A percentile compares a stretch with the other conserved stretches of the same genome.
Evolutionary conservation across 192 early-diverging fungal genomes (phyloP).

Genomic region (Backusella mclennaniae): DNA sequence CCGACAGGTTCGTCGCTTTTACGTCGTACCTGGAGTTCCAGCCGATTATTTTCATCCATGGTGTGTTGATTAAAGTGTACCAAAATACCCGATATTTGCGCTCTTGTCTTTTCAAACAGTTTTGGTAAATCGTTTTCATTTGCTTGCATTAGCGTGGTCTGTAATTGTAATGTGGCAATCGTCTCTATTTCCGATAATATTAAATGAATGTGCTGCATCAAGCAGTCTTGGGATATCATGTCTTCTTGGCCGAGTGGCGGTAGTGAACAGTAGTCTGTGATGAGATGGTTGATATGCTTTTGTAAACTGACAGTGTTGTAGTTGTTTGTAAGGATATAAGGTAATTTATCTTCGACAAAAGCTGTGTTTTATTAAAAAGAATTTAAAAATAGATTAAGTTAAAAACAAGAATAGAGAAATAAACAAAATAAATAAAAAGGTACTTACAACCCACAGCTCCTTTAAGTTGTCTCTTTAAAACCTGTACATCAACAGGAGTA

Average conservation of each 20-base stretch:
- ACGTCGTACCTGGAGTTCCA: conserved; percentile 1
- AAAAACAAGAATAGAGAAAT: not conserved
- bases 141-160: not conserved
- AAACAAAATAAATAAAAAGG: not conserved
- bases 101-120: conserved; percentile 17
- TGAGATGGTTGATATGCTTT: conserved; percentile 1
- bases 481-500: conserved; percentile 9
- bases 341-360: conserved; percentile 16
- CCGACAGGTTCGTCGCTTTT: not conserved
- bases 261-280: conserved; percentile 6
- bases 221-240: not conserved
- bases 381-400: not conserved
- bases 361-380: not conserved
- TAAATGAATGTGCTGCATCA: not conserved
- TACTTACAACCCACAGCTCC: conserved; percentile 14
- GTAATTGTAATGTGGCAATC: not conserved
- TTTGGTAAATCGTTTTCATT: conserved; percentile 12
- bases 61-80: conserved; percentile 9
- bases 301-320: conserved; percentile 11
- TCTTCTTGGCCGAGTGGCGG: not conserved
- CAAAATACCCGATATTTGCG: conserved; percentile 8
- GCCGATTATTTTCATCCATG: conserved; percentile 2
- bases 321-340: not conserved
- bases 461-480: conserved; percentile 12
- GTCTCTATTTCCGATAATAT: conserved; percentile 1